Percentiles rank a stretch among this genome's conserved stretches.
Evolutionary conservation across 805 yeast genomes (phyloP).

Genomic region (Candida montana): DNA sequence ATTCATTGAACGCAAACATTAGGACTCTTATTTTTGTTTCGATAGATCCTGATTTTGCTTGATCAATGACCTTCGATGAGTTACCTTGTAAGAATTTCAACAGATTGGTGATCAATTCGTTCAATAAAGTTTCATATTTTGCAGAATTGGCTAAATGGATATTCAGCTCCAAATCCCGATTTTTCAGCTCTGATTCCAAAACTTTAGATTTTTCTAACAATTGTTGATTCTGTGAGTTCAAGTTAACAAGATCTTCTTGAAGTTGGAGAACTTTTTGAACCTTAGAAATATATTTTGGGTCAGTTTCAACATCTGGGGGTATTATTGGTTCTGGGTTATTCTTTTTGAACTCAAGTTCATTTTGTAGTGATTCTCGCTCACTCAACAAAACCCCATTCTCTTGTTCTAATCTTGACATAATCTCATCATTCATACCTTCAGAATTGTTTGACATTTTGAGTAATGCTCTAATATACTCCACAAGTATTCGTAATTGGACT

Average conservation of each 20-base stretch:
- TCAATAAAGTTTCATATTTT: slow-evolving; percentile 11
- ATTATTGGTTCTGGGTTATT: background rate
- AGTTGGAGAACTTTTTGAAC: slow-evolving; percentile 22
- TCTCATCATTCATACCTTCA: slow-evolving; percentile 19
- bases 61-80: slow-evolving; percentile 16
- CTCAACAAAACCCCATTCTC: slow-evolving; percentile 17
- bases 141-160: slow-evolving; percentile 2
- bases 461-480: slow-evolving; percentile 25
- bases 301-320: slow-evolving; percentile 1
- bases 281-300: slow-evolving; percentile 15
- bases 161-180: slow-evolving; percentile 2
- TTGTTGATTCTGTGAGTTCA: slow-evolving; percentile 17
- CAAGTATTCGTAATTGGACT: slow-evolving; percentile 28
- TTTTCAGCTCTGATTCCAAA: slow-evolving; percentile 15
- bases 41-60: slow-evolving; percentile 19
- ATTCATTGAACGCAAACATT: slow-evolving; percentile 16
- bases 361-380: slow-evolving; percentile 17
- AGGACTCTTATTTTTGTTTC: slow-evolving; percentile 20
- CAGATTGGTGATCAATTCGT: slow-evolving; percentile 14
- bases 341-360: slow-evolving; percentile 12
- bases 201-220: slow-evolving; percentile 22
- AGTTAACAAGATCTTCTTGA: slow-evolving; percentile 23
- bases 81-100: slow-evolving; percentile 12
- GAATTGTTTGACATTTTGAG: slow-evolving; percentile 17
- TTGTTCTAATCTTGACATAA: slow-evolving; percentile 18